Percentiles rank a stretch among this genome's conserved stretches.
phyloP scores from a whole-genome alignment of 768 basidiomycete genomes.

The Tremella mesenterica region DNA sequence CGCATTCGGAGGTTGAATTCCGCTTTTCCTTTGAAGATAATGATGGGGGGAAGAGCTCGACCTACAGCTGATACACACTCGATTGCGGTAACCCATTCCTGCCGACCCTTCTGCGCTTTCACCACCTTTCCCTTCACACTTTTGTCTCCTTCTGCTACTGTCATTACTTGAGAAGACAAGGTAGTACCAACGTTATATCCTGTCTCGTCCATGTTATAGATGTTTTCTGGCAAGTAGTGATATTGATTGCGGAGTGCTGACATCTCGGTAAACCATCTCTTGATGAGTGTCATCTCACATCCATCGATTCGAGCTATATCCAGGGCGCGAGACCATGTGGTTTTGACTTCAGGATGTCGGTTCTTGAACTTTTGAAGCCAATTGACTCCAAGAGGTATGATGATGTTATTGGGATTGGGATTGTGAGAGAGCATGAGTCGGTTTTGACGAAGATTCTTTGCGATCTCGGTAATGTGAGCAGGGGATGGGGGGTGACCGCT shows the following conservation, averaged over 20 bases:
- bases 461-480: background rate
- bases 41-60: background rate
- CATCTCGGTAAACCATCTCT: conserved; percentile 3
- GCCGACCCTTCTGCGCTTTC: background rate
- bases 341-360: background rate
- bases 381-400: background rate
- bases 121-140: background rate
- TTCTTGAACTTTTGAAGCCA: background rate
- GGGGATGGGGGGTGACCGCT: background rate
- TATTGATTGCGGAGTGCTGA: background rate
- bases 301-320: background rate
- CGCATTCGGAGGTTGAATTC: background rate
- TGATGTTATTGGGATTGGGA: background rate
- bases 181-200: conserved; percentile 1
- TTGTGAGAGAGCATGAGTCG: background rate
- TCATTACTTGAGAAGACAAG: conserved; percentile 1
- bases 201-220: conserved; percentile 7
- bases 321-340: background rate
- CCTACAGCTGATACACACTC: conserved; percentile 1
- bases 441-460: background rate
- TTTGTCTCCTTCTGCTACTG: background rate
- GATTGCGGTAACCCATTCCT: background rate
- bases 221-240: background rate
- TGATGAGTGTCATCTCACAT: background rate
- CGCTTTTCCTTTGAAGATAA: conserved; percentile 2